phyloP scores from a whole-genome alignment of 257 asterid genomes.

The Solanum medicagineum region DNA sequence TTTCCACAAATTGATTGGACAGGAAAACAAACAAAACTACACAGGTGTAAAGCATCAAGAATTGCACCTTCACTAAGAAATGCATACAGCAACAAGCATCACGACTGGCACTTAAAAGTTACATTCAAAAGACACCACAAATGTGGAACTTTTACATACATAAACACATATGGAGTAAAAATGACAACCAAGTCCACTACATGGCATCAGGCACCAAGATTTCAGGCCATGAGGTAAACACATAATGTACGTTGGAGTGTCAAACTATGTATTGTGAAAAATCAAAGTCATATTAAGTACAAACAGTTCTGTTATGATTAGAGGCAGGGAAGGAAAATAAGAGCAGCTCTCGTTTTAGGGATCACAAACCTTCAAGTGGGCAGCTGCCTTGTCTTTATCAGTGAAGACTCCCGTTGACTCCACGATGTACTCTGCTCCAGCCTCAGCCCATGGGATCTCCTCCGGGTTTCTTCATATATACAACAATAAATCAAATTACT shows the following conservation, averaged over 20 bases:
- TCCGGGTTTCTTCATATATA: conserved; percentile 54
- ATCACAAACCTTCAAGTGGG: conserved; percentile 55
- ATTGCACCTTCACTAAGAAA: not conserved
- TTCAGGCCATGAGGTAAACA: not conserved
- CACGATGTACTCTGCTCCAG: conserved; percentile 76
- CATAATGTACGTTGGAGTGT: not conserved
- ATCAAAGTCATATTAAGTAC: not conserved
- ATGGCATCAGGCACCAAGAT: not conserved
- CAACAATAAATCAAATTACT: not conserved
- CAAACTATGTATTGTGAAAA: not conserved
- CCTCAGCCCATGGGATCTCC: conserved; percentile 83
- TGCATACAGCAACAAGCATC: not conserved
- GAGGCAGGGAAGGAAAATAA: not conserved
- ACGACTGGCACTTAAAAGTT: not conserved
- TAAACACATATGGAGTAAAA: not conserved
- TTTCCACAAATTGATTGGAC: not conserved
- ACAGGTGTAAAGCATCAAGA: not conserved
- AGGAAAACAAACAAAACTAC: not conserved
- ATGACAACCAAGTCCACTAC: not conserved
- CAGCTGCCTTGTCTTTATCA: conserved; percentile 76
- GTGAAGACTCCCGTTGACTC: conserved; percentile 87
- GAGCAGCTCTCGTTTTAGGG: not conserved
- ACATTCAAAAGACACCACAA: not conserved
- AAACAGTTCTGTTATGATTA: not conserved
- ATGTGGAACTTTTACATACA: not conserved